phyloP scores from a whole-genome alignment of 139 green algal species.

The Coelastrella sp. region DNA sequence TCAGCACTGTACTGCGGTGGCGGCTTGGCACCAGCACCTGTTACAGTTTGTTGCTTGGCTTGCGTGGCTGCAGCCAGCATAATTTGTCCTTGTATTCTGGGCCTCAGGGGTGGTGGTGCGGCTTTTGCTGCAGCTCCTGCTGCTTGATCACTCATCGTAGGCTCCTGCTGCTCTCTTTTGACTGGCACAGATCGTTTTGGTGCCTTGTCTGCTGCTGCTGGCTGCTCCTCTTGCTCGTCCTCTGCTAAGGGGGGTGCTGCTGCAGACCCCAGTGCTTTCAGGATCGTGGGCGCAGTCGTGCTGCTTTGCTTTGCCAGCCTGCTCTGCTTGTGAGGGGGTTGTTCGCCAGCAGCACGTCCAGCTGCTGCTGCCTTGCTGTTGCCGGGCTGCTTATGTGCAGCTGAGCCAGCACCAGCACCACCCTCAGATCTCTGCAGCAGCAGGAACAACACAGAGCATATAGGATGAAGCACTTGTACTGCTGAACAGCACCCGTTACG shows the following conservation, averaged over 20 bases:
- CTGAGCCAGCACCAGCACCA: neutral
- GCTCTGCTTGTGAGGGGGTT: constrained; percentile 15
- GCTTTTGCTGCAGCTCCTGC: constrained; percentile 9
- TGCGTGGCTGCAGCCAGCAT: neutral
- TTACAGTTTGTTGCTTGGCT: neutral
- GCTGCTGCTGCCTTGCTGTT: neutral
- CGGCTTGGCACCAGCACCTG: neutral
- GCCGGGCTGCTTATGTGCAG: neutral
- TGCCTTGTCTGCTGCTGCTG: constrained; percentile 20
- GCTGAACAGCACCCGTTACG: no score
- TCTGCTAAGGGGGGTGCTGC: neutral
- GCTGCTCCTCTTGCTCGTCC: constrained; percentile 22
- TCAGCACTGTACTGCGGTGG: neutral
- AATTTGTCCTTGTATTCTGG: neutral
- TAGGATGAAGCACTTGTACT: neutral
- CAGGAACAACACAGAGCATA: neutral
- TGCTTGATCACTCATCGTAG: constrained; percentile 7
- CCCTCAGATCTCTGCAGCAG: constrained; percentile 26
- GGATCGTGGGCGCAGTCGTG: neutral
- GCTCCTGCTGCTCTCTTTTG: constrained; percentile 3
- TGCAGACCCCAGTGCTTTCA: neutral
- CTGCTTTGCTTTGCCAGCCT: constrained; percentile 27
- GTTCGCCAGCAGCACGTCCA: neutral
- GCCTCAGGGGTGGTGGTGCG: neutral
- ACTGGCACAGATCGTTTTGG: neutral